A percentile compares a stretch with the other conserved stretches of the same genome.
Conservation (phyloP, 148 eudicot species). For the Vaccinium macrocarpon region DNA sequence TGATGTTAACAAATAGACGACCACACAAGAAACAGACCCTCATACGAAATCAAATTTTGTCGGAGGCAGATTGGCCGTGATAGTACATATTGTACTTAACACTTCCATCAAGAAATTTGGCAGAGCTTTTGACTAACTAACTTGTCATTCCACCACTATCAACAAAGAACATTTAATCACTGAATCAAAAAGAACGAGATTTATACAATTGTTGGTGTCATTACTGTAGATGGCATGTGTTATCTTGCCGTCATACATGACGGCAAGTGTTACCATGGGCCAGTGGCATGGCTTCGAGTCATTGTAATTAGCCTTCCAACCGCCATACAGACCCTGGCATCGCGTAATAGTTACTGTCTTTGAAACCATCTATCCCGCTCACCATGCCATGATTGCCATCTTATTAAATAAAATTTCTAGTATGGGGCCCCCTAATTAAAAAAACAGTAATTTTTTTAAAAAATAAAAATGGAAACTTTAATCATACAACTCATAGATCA, state of each 20-base stretch:
- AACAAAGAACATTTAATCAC: not conserved
- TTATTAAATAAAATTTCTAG: not conserved
- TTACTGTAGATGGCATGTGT: not conserved
- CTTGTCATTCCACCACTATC: not conserved
- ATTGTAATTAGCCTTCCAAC: not conserved
- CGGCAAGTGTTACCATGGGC: not conserved
- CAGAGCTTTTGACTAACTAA: not conserved
- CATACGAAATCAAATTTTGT: not conserved
- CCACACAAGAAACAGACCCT: not conserved
- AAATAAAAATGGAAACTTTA: not conserved
- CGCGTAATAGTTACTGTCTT: not conserved
- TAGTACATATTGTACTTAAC: not conserved
- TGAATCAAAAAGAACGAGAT: not conserved
- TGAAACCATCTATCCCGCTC: not conserved
- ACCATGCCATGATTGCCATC: not conserved
- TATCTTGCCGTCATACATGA: not conserved
- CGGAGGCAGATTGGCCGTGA: not conserved
- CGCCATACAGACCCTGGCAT: not conserved
- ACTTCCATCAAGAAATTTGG: not conserved
- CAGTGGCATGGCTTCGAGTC: not conserved
- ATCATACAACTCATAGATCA: not conserved
- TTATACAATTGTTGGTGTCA: not conserved
- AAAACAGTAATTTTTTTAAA: not conserved
- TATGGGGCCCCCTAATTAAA: not conserved
- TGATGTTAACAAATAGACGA: not conserved